phyloP scores from a whole-genome alignment of 2,329 filamentous ascomycete genomes.

The Chaetomiaceae sp. region DNA sequence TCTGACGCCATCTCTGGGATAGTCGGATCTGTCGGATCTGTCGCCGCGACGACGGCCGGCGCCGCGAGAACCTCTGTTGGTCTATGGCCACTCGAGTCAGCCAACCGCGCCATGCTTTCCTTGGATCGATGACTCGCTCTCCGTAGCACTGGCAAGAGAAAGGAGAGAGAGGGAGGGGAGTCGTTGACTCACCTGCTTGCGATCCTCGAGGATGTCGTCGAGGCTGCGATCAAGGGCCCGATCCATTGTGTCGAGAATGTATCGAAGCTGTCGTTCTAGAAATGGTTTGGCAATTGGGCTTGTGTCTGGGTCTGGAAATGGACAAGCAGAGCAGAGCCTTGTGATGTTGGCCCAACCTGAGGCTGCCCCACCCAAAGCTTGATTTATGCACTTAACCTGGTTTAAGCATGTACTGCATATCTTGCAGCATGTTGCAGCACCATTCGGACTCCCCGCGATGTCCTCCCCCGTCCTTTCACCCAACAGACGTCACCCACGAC shows the following conservation, averaged over 20 bases:
- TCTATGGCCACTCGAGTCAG: conserved; percentile 19
- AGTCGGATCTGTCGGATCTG: conserved; percentile 40
- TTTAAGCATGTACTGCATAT: no score
- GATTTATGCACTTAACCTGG: neutral
- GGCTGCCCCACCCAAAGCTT: neutral
- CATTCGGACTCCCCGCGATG: no score
- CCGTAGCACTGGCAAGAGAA: no score
- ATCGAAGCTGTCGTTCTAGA: neutral
- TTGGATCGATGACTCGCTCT: neutral
- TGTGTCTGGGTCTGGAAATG: neutral
- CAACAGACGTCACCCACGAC: no score
- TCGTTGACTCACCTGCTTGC: conserved; percentile 28
- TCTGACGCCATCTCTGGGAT: conserved; percentile 80
- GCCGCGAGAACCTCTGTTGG: conserved; percentile 20
- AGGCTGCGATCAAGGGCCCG: conserved; percentile 51
- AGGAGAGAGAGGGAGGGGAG: neutral
- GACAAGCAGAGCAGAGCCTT: neutral
- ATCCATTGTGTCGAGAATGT: conserved; percentile 37
- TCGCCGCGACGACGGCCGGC: conserved; percentile 29
- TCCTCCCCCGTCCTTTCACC: no score
- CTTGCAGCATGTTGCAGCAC: no score
- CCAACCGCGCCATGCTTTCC: neutral
- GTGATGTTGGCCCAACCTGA: neutral
- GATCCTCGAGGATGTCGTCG: conserved; percentile 52
- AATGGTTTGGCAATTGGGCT: conserved; percentile 1